Conservation (phyloP, 2,329 filamentous ascomycete genomes). For the Aspergillus oerlinghausenensis region DNA sequence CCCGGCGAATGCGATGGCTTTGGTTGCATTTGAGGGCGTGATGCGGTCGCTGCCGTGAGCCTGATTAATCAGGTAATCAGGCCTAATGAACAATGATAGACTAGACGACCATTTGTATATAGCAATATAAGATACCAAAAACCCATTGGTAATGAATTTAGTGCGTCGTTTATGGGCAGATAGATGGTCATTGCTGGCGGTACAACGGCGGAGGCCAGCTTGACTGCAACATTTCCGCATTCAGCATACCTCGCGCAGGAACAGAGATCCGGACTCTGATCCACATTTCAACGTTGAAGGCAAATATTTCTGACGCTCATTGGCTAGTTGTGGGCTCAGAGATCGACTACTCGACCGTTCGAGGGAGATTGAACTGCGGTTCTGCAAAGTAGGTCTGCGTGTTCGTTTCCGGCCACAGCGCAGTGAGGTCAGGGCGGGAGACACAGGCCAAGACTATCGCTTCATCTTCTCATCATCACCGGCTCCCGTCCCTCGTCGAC, state of each 20-base stretch:
- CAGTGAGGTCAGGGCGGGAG: not conserved
- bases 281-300: not conserved
- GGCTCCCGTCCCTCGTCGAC: not conserved
- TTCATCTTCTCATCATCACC: not conserved
- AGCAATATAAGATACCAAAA: not conserved
- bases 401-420: not conserved
- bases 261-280: not conserved
- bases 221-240: not conserved
- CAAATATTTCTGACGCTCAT: not conserved
- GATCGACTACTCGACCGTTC: not conserved
- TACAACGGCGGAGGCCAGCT: not conserved
- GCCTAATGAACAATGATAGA: not conserved
- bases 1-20: conserved; percentile 88
- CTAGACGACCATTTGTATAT: not conserved
- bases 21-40: conserved; percentile 89
- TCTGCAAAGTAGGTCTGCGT: not conserved
- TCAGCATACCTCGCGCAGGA: not conserved
- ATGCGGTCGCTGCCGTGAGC: conserved; percentile 58
- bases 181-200: not conserved
- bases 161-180: not conserved
- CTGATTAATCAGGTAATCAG: not conserved
- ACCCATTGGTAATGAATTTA: not conserved
- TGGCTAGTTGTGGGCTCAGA: not conserved
- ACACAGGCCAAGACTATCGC: not conserved
- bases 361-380: not conserved